Evolutionary conservation across 2,329 filamentous ascomycete species (phyloP).

Genomic region (Lasiodiplodia sp.): DNA sequence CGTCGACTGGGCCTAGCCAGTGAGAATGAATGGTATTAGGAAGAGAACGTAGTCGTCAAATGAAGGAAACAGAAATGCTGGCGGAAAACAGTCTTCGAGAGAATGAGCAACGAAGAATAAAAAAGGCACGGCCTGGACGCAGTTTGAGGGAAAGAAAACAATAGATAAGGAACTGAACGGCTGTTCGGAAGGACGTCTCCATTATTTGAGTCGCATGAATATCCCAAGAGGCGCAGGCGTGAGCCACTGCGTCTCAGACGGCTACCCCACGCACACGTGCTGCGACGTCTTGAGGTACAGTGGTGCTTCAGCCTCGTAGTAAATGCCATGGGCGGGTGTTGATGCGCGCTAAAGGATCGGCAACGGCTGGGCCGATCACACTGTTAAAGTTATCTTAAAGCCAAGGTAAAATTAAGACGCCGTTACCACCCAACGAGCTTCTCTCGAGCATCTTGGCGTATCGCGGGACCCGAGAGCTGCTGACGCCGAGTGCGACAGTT

Average conservation of each 20-base stretch:
- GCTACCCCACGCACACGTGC: background rate
- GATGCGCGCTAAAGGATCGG: conserved; percentile 13
- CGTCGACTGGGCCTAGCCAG: conserved; percentile 10
- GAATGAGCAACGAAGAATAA: background rate
- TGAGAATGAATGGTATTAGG: conserved; percentile 6
- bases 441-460: background rate
- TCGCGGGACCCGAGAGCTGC: background rate
- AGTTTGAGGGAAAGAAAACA: conserved; percentile 19
- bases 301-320: conserved; percentile 17
- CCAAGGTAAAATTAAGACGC: conserved; percentile 14
- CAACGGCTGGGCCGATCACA: conserved; percentile 14
- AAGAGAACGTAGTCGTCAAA: conserved; percentile 22
- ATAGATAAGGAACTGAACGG: conserved; percentile 21
- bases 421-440: background rate
- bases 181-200: conserved; percentile 9
- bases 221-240: background rate
- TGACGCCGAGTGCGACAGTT: background rate
- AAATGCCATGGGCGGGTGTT: conserved; percentile 13
- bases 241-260: conserved; percentile 22
- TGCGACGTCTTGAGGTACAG: conserved; percentile 24
- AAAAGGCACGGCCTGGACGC: conserved; percentile 13
- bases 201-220: conserved; percentile 25
- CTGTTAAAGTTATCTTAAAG: conserved; percentile 24
- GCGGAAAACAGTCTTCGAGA: conserved; percentile 4
- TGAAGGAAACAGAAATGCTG: background rate